These are phyloP conservation scores for Ceratocystis albifundus DNA, from an alignment of 2,329 filamentous ascomycete genomes.

Conservation along the genomic window DNA sequence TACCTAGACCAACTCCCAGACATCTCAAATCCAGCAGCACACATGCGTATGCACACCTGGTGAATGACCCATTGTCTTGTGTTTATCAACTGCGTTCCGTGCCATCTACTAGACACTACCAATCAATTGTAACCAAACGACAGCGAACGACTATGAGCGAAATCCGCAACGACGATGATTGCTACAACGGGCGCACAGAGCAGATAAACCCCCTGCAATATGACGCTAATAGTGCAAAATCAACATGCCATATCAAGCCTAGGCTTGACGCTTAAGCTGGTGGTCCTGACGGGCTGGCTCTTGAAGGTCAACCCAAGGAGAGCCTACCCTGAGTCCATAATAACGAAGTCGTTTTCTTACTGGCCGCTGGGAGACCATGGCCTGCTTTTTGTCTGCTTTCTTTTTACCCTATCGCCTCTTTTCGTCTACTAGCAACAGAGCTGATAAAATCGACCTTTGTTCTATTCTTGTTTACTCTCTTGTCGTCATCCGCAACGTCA, in stretches of 20 bases:
- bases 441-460: no score
- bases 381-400: background rate
- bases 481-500: no score
- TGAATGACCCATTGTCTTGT: no score
- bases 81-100: background rate
- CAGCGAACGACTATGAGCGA: background rate
- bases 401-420: no score
- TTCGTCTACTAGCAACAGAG: no score
- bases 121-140: background rate
- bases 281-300: background rate
- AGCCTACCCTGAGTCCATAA: background rate
- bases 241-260: conserved; percentile 6
- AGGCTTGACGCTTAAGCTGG: conserved; percentile 2
- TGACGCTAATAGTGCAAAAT: conserved; percentile 8
- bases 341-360: background rate
- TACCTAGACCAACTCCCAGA: background rate
- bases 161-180: background rate
- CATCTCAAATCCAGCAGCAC: no score
- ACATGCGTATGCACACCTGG: no score
- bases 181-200: conserved; percentile 9
- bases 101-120: background rate
- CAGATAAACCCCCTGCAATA: conserved; percentile 6
- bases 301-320: background rate
- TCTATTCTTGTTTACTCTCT: no score
- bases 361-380: background rate